Evolutionary conservation across 139 green algal genomes (phyloP).

Genomic region (Tetraselmis chui): DNA sequence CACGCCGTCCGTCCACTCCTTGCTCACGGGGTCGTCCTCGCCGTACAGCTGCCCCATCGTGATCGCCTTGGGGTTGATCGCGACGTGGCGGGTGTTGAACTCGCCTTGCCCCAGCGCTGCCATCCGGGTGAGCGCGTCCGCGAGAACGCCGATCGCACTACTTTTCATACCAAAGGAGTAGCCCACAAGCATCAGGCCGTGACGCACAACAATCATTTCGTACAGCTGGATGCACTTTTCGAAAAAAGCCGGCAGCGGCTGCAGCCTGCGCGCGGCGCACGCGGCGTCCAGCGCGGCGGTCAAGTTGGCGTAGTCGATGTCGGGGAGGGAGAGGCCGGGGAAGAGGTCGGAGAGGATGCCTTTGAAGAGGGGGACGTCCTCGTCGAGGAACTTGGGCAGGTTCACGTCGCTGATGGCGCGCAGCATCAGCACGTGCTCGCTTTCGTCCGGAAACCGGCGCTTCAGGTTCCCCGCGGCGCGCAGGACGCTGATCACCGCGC

Average conservation of each 20-base stretch:
- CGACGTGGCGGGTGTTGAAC: slow-evolving; percentile 61
- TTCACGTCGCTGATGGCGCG: slow-evolving; percentile 35
- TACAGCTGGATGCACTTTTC: slow-evolving; percentile 34
- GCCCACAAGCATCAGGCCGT: slow-evolving; percentile 37
- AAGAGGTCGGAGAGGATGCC: slow-evolving; percentile 36
- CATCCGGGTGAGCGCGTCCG: slow-evolving; percentile 47
- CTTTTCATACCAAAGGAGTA: slow-evolving; percentile 35
- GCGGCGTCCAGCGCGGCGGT: slow-evolving; percentile 14
- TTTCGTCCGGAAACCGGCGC: slow-evolving; percentile 13
- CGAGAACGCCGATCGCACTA: slow-evolving; percentile 15
- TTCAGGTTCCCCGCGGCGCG: slow-evolving; percentile 38
- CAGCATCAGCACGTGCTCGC: slow-evolving; percentile 34
- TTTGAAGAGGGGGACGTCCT: slow-evolving; percentile 38
- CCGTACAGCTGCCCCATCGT: slow-evolving; percentile 41
- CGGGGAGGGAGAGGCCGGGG: slow-evolving; percentile 19
- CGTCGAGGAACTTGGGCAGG: slow-evolving; percentile 34
- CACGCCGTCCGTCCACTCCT: slow-evolving; percentile 44
- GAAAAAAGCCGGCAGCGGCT: slow-evolving; percentile 24
- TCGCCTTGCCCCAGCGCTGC: slow-evolving; percentile 32
- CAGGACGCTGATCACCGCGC: slow-evolving; percentile 35
- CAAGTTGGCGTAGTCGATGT: slow-evolving; percentile 6
- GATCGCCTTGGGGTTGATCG: slow-evolving; percentile 34
- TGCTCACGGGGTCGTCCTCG: slow-evolving; percentile 31
- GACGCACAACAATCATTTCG: slow-evolving; percentile 39
- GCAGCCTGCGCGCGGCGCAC: slow-evolving; percentile 14